Percentiles rank a stretch among this genome's conserved stretches.
phyloP scores from a whole-genome alignment of 345 rosid genomes.

The Populus euphratica region DNA sequence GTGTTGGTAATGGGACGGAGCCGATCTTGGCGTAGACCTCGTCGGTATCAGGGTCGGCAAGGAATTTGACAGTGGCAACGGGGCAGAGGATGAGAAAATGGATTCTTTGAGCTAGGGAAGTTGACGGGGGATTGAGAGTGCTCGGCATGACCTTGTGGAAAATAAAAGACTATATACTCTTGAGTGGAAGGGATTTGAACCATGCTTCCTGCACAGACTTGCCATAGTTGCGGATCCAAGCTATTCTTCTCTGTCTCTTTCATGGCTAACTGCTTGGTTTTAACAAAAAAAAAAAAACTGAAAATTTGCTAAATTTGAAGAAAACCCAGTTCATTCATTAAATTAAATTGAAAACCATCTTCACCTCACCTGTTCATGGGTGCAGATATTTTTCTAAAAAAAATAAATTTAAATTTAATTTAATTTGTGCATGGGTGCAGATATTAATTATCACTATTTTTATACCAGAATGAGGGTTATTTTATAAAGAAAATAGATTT shows the following conservation, averaged over 20 bases:
- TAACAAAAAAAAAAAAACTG: background rate
- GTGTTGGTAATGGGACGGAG: conserved; percentile 11
- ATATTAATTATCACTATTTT: too few species aligned
- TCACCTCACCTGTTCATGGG: background rate
- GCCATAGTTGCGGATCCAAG: conserved; percentile 28
- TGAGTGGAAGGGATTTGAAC: conserved; percentile 24
- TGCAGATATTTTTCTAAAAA: too few species aligned
- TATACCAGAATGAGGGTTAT: too few species aligned
- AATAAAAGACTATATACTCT: conserved; percentile 17
- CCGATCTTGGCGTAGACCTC: conserved; percentile 23
- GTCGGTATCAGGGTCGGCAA: conserved; percentile 22
- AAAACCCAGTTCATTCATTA: background rate
- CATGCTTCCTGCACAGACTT: conserved; percentile 29
- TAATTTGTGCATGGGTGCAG: too few species aligned
- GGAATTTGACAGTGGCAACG: conserved; percentile 13
- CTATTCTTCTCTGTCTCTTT: conserved; percentile 20
- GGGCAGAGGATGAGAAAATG: conserved; percentile 18
- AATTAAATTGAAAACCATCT: background rate
- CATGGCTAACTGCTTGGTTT: conserved; percentile 29
- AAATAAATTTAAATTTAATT: too few species aligned
- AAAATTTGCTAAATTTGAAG: background rate
- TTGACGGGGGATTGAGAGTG: conserved; percentile 16
- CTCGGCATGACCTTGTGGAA: conserved; percentile 32
- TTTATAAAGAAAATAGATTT: too few species aligned
- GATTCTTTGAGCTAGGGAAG: conserved; percentile 7